Base-by-base conservation (phyloP, 352 stramenopile genomes). In the Phytophthora parvispora region DNA sequence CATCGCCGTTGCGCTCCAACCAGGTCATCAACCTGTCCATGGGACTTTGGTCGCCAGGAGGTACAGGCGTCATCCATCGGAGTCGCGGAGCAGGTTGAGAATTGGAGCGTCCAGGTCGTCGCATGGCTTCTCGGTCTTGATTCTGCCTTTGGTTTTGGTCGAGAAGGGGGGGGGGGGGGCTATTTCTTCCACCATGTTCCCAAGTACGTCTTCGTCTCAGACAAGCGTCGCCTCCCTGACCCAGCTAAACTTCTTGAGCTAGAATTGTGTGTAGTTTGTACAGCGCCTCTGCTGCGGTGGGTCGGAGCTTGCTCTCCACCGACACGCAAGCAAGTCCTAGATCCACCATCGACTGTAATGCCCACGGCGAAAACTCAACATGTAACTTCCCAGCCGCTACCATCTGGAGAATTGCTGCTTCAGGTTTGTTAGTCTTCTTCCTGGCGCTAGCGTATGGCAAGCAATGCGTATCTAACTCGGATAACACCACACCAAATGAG, bases 401-500 rank as follows among this genome's bases (percentile, higher is more conserved):
- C 64, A 76, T 67, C 25, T 80, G 75, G 22, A 89, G 60, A 25
- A 87, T 76, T 15, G 65, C 64, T 9, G 74, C 72, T 54, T 86
- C 60, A 0, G 73, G 64, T 7, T 74, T 63, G 29, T 60, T 62
- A 24, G 36, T 53, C 20, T 55, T 54, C 13, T 29, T 48, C 9
- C 40, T 72, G 18, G 51, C 60, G 40, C 64, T 60, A 4, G 64
- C 50, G 31, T 81, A 79, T 28, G 70, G 74, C 10, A 81, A 31
- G 22, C 68, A 62, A 27, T 85, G 77, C 13, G 72, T 75, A 34
- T 89, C 80, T 8, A 89, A 32, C 52, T 89, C 78, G 0, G 58
- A 69, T 3, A 89, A 57, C 42, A 89, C 45, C 2, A 80, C 76
- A 1, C 81, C 81, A n/a, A 89, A 78, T 3, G 81, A 84, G 36